Percentiles rank a stretch among this genome's conserved stretches.
These are phyloP conservation scores for Oidiodendron maius DNA, from an alignment of 495 filamentous ascomycete genomes.

Conservation along the genomic window DNA sequence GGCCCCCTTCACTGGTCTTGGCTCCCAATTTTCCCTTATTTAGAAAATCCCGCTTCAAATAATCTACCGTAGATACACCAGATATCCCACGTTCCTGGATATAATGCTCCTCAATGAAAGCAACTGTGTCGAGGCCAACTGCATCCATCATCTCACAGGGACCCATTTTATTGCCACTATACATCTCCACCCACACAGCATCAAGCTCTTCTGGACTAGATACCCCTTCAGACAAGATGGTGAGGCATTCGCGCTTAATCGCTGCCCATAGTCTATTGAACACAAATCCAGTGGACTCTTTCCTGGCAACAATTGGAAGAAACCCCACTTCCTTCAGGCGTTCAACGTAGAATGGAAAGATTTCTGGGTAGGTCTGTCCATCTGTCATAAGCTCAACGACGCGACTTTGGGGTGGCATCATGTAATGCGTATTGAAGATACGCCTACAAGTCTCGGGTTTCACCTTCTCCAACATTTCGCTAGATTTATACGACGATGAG, in stretches of 20 bases:
- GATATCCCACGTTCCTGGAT: conserved; percentile 37
- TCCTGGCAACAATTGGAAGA: conserved; percentile 31
- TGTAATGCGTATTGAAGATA: conserved; percentile 46
- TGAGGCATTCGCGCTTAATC: conserved; percentile 45
- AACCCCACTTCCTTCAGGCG: conserved; percentile 38
- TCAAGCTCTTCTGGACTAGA: conserved; percentile 42
- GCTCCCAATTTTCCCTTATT: conserved; percentile 29
- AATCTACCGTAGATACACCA: conserved; percentile 30
- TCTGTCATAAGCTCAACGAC: conserved; percentile 51
- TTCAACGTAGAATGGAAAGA: conserved; percentile 36
- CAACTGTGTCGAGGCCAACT: conserved; percentile 48
- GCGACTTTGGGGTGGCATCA: conserved; percentile 36
- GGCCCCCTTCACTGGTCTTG: conserved; percentile 26
- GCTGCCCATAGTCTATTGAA: conserved; percentile 56
- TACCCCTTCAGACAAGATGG: conserved; percentile 46
- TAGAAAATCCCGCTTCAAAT: conserved; percentile 34
- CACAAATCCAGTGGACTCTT: conserved; percentile 50
- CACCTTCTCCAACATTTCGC: conserved; percentile 40
- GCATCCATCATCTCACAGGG: conserved; percentile 17
- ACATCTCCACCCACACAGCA: conserved; percentile 33
- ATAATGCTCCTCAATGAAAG: conserved; percentile 32
- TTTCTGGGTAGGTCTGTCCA: conserved; percentile 35
- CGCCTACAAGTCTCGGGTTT: conserved; percentile 21
- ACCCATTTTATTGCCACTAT: not conserved
- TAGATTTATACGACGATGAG: conserved; percentile 40